phyloP scores from a whole-genome alignment of 768 basidiomycete species.

The Kwoniella sp. region DNA sequence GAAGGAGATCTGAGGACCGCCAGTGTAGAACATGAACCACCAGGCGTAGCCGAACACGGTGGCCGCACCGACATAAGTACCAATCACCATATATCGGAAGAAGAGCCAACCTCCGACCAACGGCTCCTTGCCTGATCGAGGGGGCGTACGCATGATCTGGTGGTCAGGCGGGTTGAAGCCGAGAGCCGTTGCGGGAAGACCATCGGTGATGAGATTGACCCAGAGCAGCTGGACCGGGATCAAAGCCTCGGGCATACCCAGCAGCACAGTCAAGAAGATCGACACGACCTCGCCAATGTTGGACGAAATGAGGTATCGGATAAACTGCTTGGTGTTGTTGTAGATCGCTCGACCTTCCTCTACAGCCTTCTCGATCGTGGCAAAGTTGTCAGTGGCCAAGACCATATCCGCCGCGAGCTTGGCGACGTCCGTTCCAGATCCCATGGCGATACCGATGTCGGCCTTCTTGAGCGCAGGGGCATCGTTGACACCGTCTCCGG shows the following conservation, averaged over 20 bases:
- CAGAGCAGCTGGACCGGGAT: constrained; percentile 97
- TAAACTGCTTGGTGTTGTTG: constrained; percentile 99
- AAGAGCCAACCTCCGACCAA: constrained; percentile 90
- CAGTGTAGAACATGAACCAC: constrained; percentile 93
- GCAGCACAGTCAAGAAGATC: constrained; percentile 92
- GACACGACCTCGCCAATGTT: constrained; percentile 94
- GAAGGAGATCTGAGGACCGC: constrained; percentile 89
- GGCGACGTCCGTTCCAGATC: constrained; percentile 96
- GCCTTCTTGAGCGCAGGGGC: constrained; percentile 95
- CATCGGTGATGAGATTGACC: constrained; percentile 95
- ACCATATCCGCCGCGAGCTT: constrained; percentile 99
- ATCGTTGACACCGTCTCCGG: constrained; percentile 94
- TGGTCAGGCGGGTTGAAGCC: constrained; percentile 98
- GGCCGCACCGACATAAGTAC: constrained; percentile 86
- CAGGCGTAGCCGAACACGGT: constrained; percentile 98
- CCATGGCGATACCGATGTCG: constrained; percentile 98
- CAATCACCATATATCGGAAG: constrained; percentile 90
- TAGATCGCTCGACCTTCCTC: constrained; percentile 97
- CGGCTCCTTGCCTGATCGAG: constrained; percentile 82
- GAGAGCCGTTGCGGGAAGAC: constrained; percentile 90
- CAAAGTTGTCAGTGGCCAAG: constrained; percentile 72
- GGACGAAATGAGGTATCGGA: constrained; percentile 93
- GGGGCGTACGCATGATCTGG: constrained; percentile 87
- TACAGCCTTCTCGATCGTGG: constrained; percentile 91
- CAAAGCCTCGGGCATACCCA: constrained; percentile 99